phyloP scores from a whole-genome alignment of 192 early-diverging fungal genomes.

The Backusella macrospora region DNA sequence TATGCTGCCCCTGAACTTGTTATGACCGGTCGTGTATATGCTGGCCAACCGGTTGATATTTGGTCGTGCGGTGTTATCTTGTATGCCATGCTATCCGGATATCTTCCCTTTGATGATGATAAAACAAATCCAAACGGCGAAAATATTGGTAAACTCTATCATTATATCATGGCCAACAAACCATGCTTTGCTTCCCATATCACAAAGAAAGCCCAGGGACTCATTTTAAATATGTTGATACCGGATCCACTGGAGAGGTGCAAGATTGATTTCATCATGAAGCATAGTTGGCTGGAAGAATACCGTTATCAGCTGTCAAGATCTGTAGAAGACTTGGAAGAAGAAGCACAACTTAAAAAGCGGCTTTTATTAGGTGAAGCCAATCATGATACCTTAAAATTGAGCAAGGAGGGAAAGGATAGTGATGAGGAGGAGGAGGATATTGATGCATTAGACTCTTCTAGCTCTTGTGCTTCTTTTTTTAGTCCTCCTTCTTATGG shows the following conservation, averaged over 20 bases:
- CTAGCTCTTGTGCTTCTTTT: constrained; percentile 9
- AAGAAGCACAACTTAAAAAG: constrained; percentile 8
- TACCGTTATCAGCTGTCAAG: constrained; percentile 17
- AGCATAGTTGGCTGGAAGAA: constrained; percentile 49
- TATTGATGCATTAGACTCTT: neutral
- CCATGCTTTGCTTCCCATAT: constrained; percentile 87
- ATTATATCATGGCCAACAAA: constrained; percentile 76
- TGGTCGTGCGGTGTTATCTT: constrained; percentile 98
- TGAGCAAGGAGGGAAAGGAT: constrained; percentile 1
- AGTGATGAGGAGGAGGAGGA: neutral
- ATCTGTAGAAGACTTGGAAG: constrained; percentile 20
- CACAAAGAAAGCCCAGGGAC: constrained; percentile 66
- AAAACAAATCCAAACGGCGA: constrained; percentile 86
- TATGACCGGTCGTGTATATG: constrained; percentile 90
- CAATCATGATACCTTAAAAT: neutral
- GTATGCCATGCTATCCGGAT: constrained; percentile 88
- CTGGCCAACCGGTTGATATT: constrained; percentile 92
- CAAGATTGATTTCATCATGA: constrained; percentile 71
- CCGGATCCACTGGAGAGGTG: constrained; percentile 81
- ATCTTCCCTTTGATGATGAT: constrained; percentile 89
- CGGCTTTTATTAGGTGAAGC: neutral
- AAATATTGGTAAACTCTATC: constrained; percentile 80
- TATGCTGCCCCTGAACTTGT: constrained; percentile 99
- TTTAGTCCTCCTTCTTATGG: constrained; percentile 6
- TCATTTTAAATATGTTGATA: constrained; percentile 86